Evolutionary conservation across 2,329 filamentous ascomycete genomes (phyloP).

Genomic region (Fusarium verticillioides): DNA sequence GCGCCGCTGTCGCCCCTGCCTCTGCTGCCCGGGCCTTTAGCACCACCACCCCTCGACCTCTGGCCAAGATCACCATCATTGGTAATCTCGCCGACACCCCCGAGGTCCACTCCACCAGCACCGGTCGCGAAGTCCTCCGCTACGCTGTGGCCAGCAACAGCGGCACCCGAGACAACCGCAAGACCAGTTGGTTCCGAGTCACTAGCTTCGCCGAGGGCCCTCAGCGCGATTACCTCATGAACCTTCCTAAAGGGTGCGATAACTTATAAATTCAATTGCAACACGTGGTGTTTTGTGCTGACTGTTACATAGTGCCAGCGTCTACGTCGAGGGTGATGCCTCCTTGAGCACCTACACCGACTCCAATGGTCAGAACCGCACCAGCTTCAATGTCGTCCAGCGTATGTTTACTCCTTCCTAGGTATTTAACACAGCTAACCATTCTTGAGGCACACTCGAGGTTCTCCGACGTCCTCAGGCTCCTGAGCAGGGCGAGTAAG

Average conservation of each 20-base stretch:
- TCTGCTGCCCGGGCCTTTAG: conserved; percentile 77
- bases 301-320: conserved; percentile 68
- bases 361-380: conserved; percentile 74
- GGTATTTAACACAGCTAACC: conserved; percentile 23
- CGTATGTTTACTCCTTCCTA: conserved; percentile 67
- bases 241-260: conserved; percentile 85
- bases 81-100: conserved; percentile 85
- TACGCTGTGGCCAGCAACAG: conserved; percentile 79
- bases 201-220: conserved; percentile 78
- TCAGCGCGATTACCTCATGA: conserved; percentile 76
- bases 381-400: conserved; percentile 77
- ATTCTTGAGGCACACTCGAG: conserved; percentile 55
- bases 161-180: conserved; percentile 75
- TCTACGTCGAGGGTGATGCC: conserved; percentile 88
- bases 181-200: conserved; percentile 88
- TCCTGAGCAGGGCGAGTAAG: conserved; percentile 40
- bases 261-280: background rate
- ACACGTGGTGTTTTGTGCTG: conserved; percentile 4
- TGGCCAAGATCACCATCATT: conserved; percentile 87
- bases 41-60: conserved; percentile 69
- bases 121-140: conserved; percentile 77
- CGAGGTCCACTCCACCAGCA: conserved; percentile 76
- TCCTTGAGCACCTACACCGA: conserved; percentile 74
- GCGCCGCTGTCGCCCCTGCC: conserved; percentile 60
- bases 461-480: conserved; percentile 56